Evolutionary conservation across 1,139 yeast genomes (phyloP).

Genomic region (Pichia terricola): DNA sequence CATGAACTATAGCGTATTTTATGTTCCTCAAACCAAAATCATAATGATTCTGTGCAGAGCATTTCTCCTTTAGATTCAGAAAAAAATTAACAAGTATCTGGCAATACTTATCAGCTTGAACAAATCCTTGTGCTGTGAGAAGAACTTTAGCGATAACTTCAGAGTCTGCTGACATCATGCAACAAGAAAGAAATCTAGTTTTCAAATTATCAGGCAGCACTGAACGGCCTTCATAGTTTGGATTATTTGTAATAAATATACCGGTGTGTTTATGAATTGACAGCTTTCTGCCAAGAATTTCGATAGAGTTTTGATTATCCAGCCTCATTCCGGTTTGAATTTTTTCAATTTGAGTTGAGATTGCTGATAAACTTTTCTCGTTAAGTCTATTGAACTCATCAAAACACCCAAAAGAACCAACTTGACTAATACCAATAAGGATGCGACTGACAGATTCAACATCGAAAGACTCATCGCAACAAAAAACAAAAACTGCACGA

Average conservation of each 20-base stretch:
- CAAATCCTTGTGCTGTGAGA: slow-evolving; percentile 65
- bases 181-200: slow-evolving; percentile 64
- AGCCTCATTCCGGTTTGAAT: slow-evolving; percentile 47
- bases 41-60: slow-evolving; percentile 62
- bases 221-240: slow-evolving; percentile 78
- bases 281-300: slow-evolving; percentile 39
- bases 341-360: slow-evolving; percentile 70
- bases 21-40: slow-evolving; percentile 85
- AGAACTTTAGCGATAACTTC: slow-evolving; percentile 63
- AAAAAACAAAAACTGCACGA: slow-evolving; percentile 72
- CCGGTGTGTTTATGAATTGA: slow-evolving; percentile 50
- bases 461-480: slow-evolving; percentile 88
- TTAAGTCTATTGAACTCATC: slow-evolving; percentile 89
- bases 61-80: slow-evolving; percentile 27
- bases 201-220: slow-evolving; percentile 80
- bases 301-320: slow-evolving; percentile 24
- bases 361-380: slow-evolving; percentile 67
- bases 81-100: slow-evolving; percentile 49
- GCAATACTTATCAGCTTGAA: slow-evolving; percentile 39
- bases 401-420: slow-evolving; percentile 95
- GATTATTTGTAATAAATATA: slow-evolving; percentile 86
- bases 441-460: slow-evolving; percentile 73
- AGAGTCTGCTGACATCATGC: slow-evolving; percentile 68
- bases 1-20: slow-evolving; percentile 51
- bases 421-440: slow-evolving; percentile 69